Conservation (phyloP, 345 rosid genomes). For the Murraya koenigii region DNA sequence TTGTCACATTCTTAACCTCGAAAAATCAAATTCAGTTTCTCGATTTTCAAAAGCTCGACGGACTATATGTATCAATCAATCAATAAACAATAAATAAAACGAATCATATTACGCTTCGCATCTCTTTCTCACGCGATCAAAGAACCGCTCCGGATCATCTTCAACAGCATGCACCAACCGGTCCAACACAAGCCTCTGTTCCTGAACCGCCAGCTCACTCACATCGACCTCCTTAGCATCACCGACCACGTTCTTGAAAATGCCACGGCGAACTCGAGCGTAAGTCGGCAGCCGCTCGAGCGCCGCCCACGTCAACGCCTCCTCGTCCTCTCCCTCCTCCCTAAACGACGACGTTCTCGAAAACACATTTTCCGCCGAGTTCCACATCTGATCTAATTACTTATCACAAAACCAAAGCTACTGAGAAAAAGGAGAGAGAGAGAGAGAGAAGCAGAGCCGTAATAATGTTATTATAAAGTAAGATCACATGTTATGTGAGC, state of each 20-base stretch:
- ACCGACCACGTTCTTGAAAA: slow-evolving; percentile 68
- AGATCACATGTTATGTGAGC: background rate
- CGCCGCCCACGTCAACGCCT: slow-evolving; percentile 91
- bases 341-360: slow-evolving; percentile 61
- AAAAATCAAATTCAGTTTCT: background rate
- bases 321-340: slow-evolving; percentile 67
- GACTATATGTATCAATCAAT: too few species aligned
- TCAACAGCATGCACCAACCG: slow-evolving; percentile 71
- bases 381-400: slow-evolving; percentile 63
- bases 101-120: slow-evolving; percentile 67
- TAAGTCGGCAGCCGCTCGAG: slow-evolving; percentile 87
- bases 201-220: slow-evolving; percentile 59
- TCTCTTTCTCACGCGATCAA: slow-evolving; percentile 71
- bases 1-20: background rate
- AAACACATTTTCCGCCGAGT: slow-evolving; percentile 70
- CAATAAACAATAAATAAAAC: background rate
- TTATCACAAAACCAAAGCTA: background rate
- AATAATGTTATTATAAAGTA: background rate
- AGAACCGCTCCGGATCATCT: slow-evolving; percentile 83
- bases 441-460: background rate
- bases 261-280: slow-evolving; percentile 65
- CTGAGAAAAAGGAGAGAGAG: background rate
- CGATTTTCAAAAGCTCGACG: background rate
- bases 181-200: slow-evolving; percentile 70
- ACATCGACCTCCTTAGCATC: slow-evolving; percentile 67